Base-by-base conservation (phyloP, 2,329 filamentous ascomycete genomes). In the Sclerotinia subarctica region DNA sequence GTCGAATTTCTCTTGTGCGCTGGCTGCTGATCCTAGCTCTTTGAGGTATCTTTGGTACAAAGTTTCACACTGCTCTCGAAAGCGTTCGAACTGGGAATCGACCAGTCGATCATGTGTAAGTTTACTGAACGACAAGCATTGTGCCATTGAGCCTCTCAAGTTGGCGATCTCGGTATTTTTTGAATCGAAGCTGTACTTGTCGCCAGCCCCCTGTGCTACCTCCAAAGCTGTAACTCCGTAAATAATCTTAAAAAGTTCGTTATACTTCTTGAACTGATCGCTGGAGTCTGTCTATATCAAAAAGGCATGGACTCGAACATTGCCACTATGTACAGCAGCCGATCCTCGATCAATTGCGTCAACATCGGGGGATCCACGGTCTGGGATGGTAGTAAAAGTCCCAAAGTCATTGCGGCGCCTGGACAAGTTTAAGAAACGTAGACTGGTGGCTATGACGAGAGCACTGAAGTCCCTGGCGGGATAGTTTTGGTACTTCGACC, bases 71-170 rank as follows among this genome's bases (percentile, higher is more conserved):
- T 3, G 0, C n/a, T 3, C 11, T 15, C 42, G 26, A 6, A 32
- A 10, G 8, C 0, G 0, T 5, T 60, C 57, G 15, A 63, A 52
- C 2, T 2, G 1, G 17, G 10, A 2, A 5, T 52, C 59, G 21
- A 1, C 2, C 10, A 13, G n/a, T n/a, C n/a, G 11, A 19, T 38
- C 29, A 19, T 24, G 46, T 7, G 29, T 26, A 21, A 49, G 29
- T 5, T 49, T 15, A 15, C 21, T 15, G 46, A 63, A 52, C 10
- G 59, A 63, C 1, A 19, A 52, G 26, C 21, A 35, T 3, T 63
- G 29, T 7, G 19, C 21, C 59, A 63, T 63, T 51, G 59, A 38
- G 15, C 29, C 59, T 42, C 59, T 63, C 7, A 63, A n/a, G 29
- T 63, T 38, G 8, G 13, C 46, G 1, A 63, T 52, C 26, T 63